phyloP scores from a whole-genome alignment of 345 rosid genomes.

The Streptanthus diversifolius region DNA sequence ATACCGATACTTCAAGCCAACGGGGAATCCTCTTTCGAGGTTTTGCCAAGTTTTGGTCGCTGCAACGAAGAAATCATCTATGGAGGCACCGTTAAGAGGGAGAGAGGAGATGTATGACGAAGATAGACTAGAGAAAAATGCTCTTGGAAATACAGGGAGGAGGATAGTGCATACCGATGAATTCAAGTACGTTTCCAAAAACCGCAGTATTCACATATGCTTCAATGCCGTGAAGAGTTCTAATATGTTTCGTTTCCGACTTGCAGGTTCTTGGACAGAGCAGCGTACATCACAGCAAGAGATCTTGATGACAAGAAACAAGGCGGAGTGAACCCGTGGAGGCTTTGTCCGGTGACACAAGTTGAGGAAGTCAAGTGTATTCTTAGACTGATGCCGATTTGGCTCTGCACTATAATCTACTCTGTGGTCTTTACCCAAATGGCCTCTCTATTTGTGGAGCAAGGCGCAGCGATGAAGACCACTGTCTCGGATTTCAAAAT shows the following conservation, averaged over 20 bases:
- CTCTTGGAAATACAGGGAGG: constrained; percentile 38
- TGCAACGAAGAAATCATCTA: constrained; percentile 67
- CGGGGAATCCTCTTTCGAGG: constrained; percentile 82
- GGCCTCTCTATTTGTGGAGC: constrained; percentile 98
- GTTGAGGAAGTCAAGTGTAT: constrained; percentile 99
- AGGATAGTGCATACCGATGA: constrained; percentile 82
- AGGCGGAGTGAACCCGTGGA: constrained; percentile 58
- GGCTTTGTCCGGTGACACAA: constrained; percentile 83
- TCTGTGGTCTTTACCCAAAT: constrained; percentile 97
- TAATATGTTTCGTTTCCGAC: constrained; percentile 4
- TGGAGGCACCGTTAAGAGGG: constrained; percentile 35
- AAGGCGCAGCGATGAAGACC: constrained; percentile 99
- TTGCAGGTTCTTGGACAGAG: constrained; percentile 84
- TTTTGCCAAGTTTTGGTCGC: constrained; percentile 83
- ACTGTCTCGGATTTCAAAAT: constrained; percentile 59
- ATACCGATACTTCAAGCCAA: constrained; percentile 86
- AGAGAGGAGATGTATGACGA: constrained; percentile 47
- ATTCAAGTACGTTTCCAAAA: constrained; percentile 59
- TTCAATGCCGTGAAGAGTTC: not conserved
- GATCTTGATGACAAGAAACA: constrained; percentile 64
- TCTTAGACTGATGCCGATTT: constrained; percentile 82
- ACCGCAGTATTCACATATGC: not conserved
- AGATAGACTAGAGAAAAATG: constrained; percentile 34
- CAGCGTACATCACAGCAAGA: constrained; percentile 63
- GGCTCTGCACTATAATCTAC: constrained; percentile 97